Evolutionary conservation across 2,329 filamentous ascomycete species (phyloP).

Genomic region (Penicillium sp.): DNA sequence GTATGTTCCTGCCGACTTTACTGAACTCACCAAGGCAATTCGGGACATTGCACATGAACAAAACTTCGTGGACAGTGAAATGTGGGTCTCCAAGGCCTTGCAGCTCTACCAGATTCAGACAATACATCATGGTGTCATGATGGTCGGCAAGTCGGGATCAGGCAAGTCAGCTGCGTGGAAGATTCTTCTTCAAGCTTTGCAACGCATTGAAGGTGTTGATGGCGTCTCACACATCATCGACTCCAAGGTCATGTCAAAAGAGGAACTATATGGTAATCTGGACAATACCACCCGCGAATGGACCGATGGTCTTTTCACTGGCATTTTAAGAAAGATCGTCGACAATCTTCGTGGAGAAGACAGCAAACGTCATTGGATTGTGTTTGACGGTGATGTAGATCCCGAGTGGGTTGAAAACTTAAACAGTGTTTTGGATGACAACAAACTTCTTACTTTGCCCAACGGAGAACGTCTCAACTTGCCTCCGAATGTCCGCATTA

Average conservation of each 20-base stretch:
- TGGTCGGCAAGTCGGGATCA: conserved; percentile 96
- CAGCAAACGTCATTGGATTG: conserved; percentile 95
- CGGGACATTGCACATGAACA: conserved; percentile 74
- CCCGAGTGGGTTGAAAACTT: conserved; percentile 99
- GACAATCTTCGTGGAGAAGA: conserved; percentile 98
- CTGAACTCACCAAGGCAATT: conserved; percentile 73
- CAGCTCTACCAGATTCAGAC: conserved; percentile 97
- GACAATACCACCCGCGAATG: conserved; percentile 97
- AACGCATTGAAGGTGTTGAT: conserved; percentile 84
- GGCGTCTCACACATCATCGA: conserved; percentile 97
- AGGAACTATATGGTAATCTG: conserved; percentile 89
- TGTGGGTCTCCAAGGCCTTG: conserved; percentile 95
- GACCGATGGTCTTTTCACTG: conserved; percentile 97
- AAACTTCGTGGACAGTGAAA: conserved; percentile 82
- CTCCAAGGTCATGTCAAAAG: conserved; percentile 99
- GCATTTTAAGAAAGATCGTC: conserved; percentile 95
- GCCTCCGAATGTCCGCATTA: conserved; percentile 91
- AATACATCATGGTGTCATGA: conserved; percentile 99
- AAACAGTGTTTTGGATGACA: conserved; percentile 98
- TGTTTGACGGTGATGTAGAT: conserved; percentile 98
- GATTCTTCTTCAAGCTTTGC: conserved; percentile 80
- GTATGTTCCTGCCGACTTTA: conserved; percentile 84
- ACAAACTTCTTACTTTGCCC: conserved; percentile 91
- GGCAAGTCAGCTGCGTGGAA: conserved; percentile 97
- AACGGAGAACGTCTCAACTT: conserved; percentile 97